Percentiles rank a stretch among this genome's conserved stretches.
Conservation (phyloP, 2,329 filamentous ascomycete genomes). For the Drechslerella dactyloides region DNA sequence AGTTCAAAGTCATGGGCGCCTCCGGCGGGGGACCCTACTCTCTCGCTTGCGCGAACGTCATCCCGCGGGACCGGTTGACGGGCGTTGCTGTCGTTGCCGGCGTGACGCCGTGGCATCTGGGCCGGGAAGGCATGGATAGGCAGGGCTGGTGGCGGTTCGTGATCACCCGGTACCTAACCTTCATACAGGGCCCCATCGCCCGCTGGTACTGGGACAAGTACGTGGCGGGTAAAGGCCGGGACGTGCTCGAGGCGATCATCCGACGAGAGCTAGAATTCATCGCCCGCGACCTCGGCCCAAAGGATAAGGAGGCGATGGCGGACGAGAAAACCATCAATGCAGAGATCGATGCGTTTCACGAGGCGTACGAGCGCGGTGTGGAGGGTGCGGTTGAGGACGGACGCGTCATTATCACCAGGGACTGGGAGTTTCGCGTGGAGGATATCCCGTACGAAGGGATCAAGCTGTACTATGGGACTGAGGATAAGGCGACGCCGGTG, state of each 20-base stretch:
- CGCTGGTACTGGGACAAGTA: constrained; percentile 46
- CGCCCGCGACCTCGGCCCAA: constrained; percentile 13
- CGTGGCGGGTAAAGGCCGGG: constrained; percentile 52
- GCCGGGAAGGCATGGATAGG: constrained; percentile 52
- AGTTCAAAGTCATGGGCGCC: constrained; percentile 36
- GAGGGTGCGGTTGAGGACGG: constrained; percentile 55
- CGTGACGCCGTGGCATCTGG: constrained; percentile 57
- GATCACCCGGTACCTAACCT: constrained; percentile 46
- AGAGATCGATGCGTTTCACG: constrained; percentile 49
- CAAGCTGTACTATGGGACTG: constrained; percentile 55
- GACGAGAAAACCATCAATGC: constrained; percentile 43
- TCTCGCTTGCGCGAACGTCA: constrained; percentile 37
- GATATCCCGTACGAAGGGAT: constrained; percentile 54
- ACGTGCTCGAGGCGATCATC: constrained; percentile 52
- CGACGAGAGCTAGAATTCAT: constrained; percentile 30
- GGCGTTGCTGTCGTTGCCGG: constrained; percentile 59
- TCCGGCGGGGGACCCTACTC: constrained; percentile 46
- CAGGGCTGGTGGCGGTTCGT: constrained; percentile 54
- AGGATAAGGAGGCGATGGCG: constrained; percentile 21
- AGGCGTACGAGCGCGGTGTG: constrained; percentile 55
- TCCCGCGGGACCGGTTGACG: constrained; percentile 55
- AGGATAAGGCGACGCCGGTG: constrained; percentile 55
- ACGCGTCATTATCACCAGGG: constrained; percentile 54
- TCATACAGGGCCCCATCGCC: constrained; percentile 49
- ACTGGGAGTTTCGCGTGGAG: constrained; percentile 56